phyloP scores from a whole-genome alignment of 306 rosid genomes.

The Argentina anserina region DNA sequence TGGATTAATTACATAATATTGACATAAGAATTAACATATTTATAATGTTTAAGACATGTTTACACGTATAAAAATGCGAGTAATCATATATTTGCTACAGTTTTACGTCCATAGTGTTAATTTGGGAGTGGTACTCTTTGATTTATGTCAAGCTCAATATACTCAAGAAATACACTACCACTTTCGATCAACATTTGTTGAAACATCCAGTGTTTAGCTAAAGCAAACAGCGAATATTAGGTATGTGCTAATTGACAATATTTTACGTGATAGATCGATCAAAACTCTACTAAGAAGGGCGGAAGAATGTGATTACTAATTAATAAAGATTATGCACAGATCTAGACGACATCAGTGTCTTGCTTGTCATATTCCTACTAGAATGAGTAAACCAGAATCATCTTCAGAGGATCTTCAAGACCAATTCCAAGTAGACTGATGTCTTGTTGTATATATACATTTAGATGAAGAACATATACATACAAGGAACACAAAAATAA shows the following conservation, averaged over 20 bases:
- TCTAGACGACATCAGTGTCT: background rate
- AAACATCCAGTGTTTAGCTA: background rate
- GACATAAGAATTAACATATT: too few relatives aligned
- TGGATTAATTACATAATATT: too few relatives aligned
- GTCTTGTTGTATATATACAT: too few relatives aligned
- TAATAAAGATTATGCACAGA: background rate
- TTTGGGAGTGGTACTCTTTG: too few relatives aligned
- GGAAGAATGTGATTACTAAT: background rate
- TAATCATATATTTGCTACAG: too few relatives aligned
- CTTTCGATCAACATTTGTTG: background rate
- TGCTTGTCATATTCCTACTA: background rate
- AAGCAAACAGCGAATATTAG: background rate
- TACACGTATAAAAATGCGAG: too few relatives aligned
- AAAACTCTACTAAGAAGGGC: background rate
- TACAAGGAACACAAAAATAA: too few relatives aligned
- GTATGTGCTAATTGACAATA: background rate
- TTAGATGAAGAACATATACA: too few relatives aligned
- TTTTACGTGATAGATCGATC: background rate
- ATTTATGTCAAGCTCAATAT: too few relatives aligned
- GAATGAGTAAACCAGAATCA: background rate
- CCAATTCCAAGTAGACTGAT: slow-evolving; percentile 10
- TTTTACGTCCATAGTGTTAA: too few relatives aligned
- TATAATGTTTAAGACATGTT: too few relatives aligned
- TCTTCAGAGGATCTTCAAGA: background rate
- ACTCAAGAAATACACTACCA: too few relatives aligned